Evolutionary conservation across 108 stramenopile genomes (phyloP).

Genomic region (Stephanodiscus minutulus): DNA sequence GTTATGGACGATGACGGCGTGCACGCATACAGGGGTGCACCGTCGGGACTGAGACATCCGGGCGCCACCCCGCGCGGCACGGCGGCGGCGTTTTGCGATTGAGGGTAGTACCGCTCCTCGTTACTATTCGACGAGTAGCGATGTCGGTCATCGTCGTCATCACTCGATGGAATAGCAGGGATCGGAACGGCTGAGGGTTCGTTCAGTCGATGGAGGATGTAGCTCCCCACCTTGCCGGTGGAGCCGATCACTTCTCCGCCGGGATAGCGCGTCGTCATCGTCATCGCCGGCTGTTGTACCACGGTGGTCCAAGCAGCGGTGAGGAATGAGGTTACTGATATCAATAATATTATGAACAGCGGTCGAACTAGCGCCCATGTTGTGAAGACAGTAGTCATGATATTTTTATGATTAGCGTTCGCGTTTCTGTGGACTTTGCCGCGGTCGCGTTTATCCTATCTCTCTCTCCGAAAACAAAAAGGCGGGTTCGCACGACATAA

Average conservation of each 20-base stretch:
- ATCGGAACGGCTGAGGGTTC: no score
- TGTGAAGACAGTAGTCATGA: neutral
- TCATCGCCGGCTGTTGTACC: no score
- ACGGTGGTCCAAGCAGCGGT: no score
- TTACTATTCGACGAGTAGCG: no score
- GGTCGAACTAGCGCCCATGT: neutral
- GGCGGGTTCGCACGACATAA: no score
- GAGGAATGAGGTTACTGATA: no score
- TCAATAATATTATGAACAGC: no score
- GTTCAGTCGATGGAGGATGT: slow-evolving; percentile 32
- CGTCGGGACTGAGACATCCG: slow-evolving; percentile 46
- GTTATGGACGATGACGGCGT: slow-evolving; percentile 51
- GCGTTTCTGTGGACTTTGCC: no score
- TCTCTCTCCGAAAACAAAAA: no score
- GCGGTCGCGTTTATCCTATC: no score
- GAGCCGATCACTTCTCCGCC: slow-evolving; percentile 50
- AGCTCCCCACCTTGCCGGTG: slow-evolving; percentile 42
- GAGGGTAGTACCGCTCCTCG: slow-evolving; percentile 3
- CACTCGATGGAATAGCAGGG: neutral
- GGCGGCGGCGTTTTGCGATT: slow-evolving; percentile 29
- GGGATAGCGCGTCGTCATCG: slow-evolving; percentile 10
- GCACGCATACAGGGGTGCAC: slow-evolving; percentile 60
- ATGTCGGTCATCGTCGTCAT: neutral
- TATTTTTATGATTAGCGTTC: no score
- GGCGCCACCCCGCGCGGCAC: slow-evolving; percentile 63